Percentiles rank a stretch among this genome's conserved stretches.
Conservation (phyloP, 148 eudicot species). For the Suaeda aralocaspica region DNA sequence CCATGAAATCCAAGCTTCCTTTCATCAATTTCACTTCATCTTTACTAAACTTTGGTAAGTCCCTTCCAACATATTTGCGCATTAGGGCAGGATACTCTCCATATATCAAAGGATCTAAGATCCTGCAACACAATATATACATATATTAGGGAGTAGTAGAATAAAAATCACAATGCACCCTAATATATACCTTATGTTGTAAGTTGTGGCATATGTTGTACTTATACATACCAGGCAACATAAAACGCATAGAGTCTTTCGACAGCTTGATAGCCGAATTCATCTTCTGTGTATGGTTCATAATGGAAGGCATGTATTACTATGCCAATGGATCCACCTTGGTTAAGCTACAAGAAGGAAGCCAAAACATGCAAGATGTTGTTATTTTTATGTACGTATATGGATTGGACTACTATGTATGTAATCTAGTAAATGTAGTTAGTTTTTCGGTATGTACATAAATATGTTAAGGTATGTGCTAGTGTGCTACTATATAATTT, state of each 20-base stretch:
- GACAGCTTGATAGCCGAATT: slow-evolving; percentile 46
- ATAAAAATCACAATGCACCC: too few species aligned
- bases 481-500: too few species aligned
- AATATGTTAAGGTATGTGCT: too few species aligned
- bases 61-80: slow-evolving; percentile 40
- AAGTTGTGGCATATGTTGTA: too few species aligned
- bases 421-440: too few species aligned
- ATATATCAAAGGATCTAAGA: slow-evolving; percentile 61
- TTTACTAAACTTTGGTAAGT: slow-evolving; percentile 50
- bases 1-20: slow-evolving; percentile 71
- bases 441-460: too few species aligned
- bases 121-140: too few species aligned
- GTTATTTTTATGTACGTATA: too few species aligned
- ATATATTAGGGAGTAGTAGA: too few species aligned
- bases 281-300: slow-evolving; percentile 41
- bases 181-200: too few species aligned
- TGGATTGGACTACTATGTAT: too few species aligned
- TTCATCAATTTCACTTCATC: slow-evolving; percentile 44
- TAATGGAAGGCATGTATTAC: slow-evolving; percentile 35
- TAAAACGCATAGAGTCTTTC: slow-evolving; percentile 46
- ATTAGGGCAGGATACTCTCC: slow-evolving; percentile 78
- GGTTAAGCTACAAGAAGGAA: slow-evolving; percentile 36
- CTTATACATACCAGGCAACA: slow-evolving; percentile 44
- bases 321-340: slow-evolving; percentile 54
- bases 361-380: too few species aligned